phyloP scores from a whole-genome alignment of 2,329 filamentous ascomycete genomes.

The Aspergillus hortae region DNA sequence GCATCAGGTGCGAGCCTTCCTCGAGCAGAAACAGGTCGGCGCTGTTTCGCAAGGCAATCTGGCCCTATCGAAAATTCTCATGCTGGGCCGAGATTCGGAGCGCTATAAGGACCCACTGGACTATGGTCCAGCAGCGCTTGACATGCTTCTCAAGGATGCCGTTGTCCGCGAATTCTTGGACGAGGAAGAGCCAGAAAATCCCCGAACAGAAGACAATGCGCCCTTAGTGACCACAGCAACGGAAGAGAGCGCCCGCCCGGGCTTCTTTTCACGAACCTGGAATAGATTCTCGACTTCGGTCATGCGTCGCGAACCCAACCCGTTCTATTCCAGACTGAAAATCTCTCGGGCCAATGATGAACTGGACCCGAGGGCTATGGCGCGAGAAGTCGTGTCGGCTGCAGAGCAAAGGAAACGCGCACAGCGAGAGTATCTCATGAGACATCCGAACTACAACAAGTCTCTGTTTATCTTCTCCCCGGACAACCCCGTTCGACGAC shows the following conservation, averaged over 20 bases:
- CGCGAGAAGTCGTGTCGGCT: conserved; percentile 81
- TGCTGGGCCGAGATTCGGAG: conserved; percentile 58
- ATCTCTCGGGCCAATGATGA: conserved; percentile 69
- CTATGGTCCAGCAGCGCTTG: conserved; percentile 85
- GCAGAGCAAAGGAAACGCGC: conserved; percentile 78
- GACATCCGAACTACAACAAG: conserved; percentile 88
- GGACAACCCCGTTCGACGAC: conserved; percentile 68
- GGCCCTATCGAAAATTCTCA: conserved; percentile 56
- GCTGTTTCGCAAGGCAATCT: conserved; percentile 66
- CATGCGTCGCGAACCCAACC: conserved; percentile 75
- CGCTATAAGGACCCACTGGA: conserved; percentile 76
- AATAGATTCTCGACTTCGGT: conserved; percentile 55
- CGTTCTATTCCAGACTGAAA: conserved; percentile 84
- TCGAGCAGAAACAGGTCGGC: conserved; percentile 84
- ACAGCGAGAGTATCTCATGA: conserved; percentile 83
- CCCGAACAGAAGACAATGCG: conserved; percentile 28
- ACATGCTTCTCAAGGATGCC: conserved; percentile 94
- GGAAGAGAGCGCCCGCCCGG: conserved; percentile 51
- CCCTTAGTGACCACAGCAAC: conserved; percentile 21
- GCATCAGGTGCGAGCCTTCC: conserved; percentile 91
- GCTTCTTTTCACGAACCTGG: conserved; percentile 60
- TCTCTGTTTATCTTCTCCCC: conserved; percentile 84
- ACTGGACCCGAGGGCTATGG: conserved; percentile 81
- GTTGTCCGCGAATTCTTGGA: conserved; percentile 94
- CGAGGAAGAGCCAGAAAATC: conserved; percentile 48